Evolutionary conservation across 2,329 filamentous ascomycete species (phyloP).

Genomic region (Aspergillus costaricaensis): DNA sequence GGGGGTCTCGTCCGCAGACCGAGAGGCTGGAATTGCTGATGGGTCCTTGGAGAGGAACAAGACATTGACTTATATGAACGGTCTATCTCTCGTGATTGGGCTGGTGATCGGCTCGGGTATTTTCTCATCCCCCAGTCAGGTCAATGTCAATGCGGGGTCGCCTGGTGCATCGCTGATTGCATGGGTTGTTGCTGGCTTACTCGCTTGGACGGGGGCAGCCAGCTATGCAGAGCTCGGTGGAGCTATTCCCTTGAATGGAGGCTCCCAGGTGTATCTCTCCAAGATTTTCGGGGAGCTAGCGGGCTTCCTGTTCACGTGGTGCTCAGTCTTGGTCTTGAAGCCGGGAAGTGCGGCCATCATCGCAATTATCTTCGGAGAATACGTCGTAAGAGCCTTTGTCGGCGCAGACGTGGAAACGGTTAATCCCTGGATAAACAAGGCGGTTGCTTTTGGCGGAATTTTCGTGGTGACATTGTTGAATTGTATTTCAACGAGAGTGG

Average conservation of each 20-base stretch:
- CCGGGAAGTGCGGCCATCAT: conserved; percentile 93
- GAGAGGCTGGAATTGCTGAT: conserved; percentile 63
- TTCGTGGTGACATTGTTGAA: conserved; percentile 79
- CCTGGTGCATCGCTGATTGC: conserved; percentile 88
- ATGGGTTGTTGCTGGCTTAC: conserved; percentile 84
- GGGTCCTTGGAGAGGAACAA: conserved; percentile 93
- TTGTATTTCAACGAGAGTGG: conserved; percentile 84
- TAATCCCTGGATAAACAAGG: conserved; percentile 87
- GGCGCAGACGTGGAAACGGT: conserved; percentile 81
- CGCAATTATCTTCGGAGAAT: conserved; percentile 96
- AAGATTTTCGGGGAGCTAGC: conserved; percentile 95
- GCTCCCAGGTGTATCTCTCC: conserved; percentile 87
- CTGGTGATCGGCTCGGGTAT: conserved; percentile 96
- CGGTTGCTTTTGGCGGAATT: conserved; percentile 76
- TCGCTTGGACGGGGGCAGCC: conserved; percentile 94
- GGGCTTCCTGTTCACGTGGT: conserved; percentile 96
- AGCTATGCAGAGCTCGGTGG: conserved; percentile 96
- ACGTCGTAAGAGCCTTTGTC: conserved; percentile 83
- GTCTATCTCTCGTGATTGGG: conserved; percentile 84
- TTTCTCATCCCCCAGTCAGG: conserved; percentile 90
- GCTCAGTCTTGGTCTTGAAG: conserved; percentile 89
- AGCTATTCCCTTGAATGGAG: conserved; percentile 92
- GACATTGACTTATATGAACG: conserved; percentile 91
- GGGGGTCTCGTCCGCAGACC: conserved; percentile 68
- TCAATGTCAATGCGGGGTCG: conserved; percentile 87